phyloP scores from a whole-genome alignment of 192 early-diverging fungal species.

The Neocallimastix lanati region DNA sequence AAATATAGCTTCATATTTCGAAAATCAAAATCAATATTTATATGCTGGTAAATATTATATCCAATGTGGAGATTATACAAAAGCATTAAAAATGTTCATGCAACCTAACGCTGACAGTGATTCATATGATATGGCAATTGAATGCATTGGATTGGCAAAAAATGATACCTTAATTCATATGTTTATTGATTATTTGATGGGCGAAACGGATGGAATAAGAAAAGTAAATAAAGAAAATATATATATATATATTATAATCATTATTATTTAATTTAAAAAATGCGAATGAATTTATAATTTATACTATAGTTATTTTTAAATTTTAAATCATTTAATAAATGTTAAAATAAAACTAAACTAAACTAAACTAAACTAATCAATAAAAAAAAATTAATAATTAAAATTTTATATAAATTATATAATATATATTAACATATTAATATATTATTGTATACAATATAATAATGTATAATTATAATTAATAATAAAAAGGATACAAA shows the following conservation, averaged over 20 bases:
- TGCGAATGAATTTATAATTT: too few relatives aligned
- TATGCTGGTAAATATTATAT: constrained; percentile 23
- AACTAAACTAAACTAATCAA: too few relatives aligned
- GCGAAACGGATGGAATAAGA: constrained; percentile 29
- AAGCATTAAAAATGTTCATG: constrained; percentile 22
- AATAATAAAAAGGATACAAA: constrained; percentile 29
- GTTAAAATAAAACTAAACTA: too few relatives aligned
- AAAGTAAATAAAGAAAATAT: constrained; percentile 13
- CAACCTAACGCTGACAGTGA: not conserved
- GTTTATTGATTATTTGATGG: constrained; percentile 37
- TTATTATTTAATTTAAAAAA: not conserved
- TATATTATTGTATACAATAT: too few relatives aligned
- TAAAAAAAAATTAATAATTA: not conserved
- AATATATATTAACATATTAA: not conserved
- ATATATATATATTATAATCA: too few relatives aligned
- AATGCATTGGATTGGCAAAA: constrained; percentile 29
- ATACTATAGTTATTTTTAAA: too few relatives aligned
- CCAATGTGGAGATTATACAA: constrained; percentile 19
- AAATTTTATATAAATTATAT: not conserved
- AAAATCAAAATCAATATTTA: constrained; percentile 16
- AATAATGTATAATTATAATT: too few relatives aligned
- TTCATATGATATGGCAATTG: constrained; percentile 25
- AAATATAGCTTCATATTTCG: constrained; percentile 24
- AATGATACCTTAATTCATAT: constrained; percentile 28
- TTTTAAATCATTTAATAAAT: too few relatives aligned